Evolutionary conservation across 1,139 yeast genomes (phyloP), one percentile per base, ranked within the genome.

Genomic region (Geotrichum carabidarum): DNA sequence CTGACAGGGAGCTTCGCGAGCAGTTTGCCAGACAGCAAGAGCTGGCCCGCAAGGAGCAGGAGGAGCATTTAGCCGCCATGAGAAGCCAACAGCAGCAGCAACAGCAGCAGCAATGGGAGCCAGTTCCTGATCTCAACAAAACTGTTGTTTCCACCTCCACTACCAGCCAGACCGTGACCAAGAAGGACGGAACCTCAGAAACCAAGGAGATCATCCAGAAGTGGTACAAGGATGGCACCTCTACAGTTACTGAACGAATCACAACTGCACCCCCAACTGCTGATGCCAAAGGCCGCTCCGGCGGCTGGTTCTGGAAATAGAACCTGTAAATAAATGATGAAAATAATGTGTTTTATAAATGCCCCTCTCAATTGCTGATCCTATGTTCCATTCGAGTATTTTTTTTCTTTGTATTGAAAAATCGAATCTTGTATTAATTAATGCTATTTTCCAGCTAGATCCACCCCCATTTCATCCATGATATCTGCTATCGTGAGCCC

Each of bases 171-270:
- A 51, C 55, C 22, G n/a, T 38, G 14, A 42, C 37, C 31, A 22
- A 31, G 38, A 37, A 35, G n/a, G 81, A 83, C 47, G 82, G 85
- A n/a, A 78, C 79, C 22, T 73, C 76, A 48, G 80, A 83, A 52
- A 79, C 80, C 58, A 71, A 77, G 62, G 76, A 78, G 31, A 81
- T 81, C 59, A 69, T 71, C 31, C 76, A 76, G 59, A 81, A 83
- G 59, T 77, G 75, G 61, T 87, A 73, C 65, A 76, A 72, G 42
- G 95, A 89, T 66, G 95, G 95, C 8, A 77, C 85, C 4, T 78
- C 67, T 44, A 58, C 63, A 22, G 59, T 67, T 38, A 61, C 80
- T 36, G 71, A 72, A 56, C 62, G 63, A 22, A 55, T 58, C 18
- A 56, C 50, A 7, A 36, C 44, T 5, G 18, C 52, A 15, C 17